Percentiles rank a stretch among this genome's conserved stretches.
Conservation (phyloP, 2,329 filamentous ascomycete genomes). For the Cercospora janseana region DNA sequence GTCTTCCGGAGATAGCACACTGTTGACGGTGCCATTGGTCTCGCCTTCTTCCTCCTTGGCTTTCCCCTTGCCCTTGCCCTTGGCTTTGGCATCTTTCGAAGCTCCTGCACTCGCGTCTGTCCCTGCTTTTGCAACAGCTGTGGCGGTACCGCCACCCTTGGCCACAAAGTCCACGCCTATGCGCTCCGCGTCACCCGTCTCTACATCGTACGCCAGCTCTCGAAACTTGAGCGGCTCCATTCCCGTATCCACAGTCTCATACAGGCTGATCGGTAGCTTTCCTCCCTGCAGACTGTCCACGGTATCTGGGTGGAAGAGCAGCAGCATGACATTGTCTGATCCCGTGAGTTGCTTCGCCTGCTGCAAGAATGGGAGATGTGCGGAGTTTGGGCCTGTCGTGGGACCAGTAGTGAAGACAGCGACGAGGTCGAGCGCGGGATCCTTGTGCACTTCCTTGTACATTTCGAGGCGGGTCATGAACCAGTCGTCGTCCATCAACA, state of each 20-base stretch:
- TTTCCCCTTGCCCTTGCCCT: constrained; percentile 43
- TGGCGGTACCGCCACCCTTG: constrained; percentile 76
- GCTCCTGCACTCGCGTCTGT: constrained; percentile 22
- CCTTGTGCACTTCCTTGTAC: constrained; percentile 86
- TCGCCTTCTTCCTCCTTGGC: constrained; percentile 45
- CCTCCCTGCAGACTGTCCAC: constrained; percentile 61
- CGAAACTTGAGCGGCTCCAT: constrained; percentile 74
- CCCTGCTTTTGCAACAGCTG: constrained; percentile 49
- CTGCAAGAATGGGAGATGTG: constrained; percentile 70
- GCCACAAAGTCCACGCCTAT: constrained; percentile 94
- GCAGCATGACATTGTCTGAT: constrained; percentile 83
- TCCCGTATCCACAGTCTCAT: constrained; percentile 75
- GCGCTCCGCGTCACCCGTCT: constrained; percentile 96
- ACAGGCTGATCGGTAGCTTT: constrained; percentile 85
- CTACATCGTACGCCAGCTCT: constrained; percentile 80
- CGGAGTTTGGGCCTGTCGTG: constrained; percentile 64
- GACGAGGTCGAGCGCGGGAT: constrained; percentile 73
- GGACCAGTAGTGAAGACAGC: constrained; percentile 66
- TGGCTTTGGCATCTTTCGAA: constrained; percentile 38
- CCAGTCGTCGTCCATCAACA: constrained; percentile 66
- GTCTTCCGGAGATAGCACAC: constrained; percentile 57
- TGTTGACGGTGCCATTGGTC: constrained; percentile 36
- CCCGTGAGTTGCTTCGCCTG: constrained; percentile 54
- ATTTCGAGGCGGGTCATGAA: constrained; percentile 78
- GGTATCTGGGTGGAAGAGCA: constrained; percentile 75